Evolutionary conservation across 2,329 filamentous ascomycete species (phyloP), one percentile per base, ranked within the genome.

Genomic region (Lithohypha guttulata): DNA sequence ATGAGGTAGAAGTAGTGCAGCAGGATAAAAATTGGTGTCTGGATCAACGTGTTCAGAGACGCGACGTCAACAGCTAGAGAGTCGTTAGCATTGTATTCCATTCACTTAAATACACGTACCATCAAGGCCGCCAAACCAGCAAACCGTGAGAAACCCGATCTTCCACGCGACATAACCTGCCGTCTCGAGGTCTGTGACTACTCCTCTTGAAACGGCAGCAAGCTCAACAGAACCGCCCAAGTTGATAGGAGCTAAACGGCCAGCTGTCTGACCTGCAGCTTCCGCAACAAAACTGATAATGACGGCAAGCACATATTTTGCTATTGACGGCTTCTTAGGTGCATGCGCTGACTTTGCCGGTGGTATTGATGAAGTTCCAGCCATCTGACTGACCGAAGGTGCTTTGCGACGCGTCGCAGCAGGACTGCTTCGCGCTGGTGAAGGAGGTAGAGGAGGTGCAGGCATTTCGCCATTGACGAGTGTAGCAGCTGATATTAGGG

Each of bases 1-100:
- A 93, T 70, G 23, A 68, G 62, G 70, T 93, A 94, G 65, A 93
- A 94, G 37, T 77, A 77, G 20, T 70, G 69, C 19, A 93, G 68
- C 29, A 95, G 76, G 55, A 82, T 83, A 46, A 81, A 75, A 52
- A 76, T 74, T 29, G 87, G 89, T 14, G 81, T 73, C 60, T 85
- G 78, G 40, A 80, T 79, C 28, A 95, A 66, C 44, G 84, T 58
- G 42, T 74, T 73, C 54, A 84, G 64, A 32, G 75, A 70, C 8
- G 72, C 73, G 35, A 81, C 65, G 57, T 84, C 80, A 56, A 76
- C 70, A 61, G 81, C 77, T 67, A 42, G 31, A 15, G 10, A 13
- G 23, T 25, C 13, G 23, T 36, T 22, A 42, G 39, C 39, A 15
- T 22, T 6, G 11, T 22, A 13, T 39, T 30, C 33, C 30, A 42